A percentile compares a stretch with the other conserved stretches of the same genome.
Evolutionary conservation across 2,329 filamentous ascomycete species (phyloP).

Genomic region (Diaporthe australafricana): DNA sequence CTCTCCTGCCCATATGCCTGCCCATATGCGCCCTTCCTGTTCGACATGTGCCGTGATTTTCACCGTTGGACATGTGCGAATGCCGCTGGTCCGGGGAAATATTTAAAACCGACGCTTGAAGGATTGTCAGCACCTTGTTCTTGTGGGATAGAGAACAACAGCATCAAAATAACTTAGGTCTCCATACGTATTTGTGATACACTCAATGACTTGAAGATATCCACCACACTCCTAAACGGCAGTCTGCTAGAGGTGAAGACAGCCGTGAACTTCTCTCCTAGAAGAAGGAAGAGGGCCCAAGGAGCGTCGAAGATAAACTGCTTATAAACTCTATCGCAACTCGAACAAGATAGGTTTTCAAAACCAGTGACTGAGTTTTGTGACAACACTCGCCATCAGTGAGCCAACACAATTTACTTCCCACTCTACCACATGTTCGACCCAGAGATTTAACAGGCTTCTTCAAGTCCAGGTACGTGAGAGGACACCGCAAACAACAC

Average conservation of each 20-base stretch:
- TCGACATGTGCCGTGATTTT: not conserved
- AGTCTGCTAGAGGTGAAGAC: too few species aligned
- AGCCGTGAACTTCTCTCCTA: too few species aligned
- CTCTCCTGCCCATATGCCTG: not conserved
- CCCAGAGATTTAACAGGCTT: rapidly evolving
- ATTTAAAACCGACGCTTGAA: not conserved
- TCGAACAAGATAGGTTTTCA: too few species aligned
- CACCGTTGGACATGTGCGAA: too few species aligned
- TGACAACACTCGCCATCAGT: not conserved
- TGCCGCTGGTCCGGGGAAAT: not conserved
- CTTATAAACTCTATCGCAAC: not conserved
- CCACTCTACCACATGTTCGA: too few species aligned
- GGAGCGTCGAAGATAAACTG: not conserved
- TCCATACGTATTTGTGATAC: too few species aligned
- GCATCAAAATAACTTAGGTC: too few species aligned
- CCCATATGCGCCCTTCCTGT: not conserved
- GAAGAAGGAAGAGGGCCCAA: not conserved
- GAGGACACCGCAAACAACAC: not conserved
- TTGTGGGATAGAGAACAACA: not conserved
- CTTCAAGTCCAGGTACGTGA: too few species aligned
- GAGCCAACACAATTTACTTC: too few species aligned
- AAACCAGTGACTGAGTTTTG: not conserved
- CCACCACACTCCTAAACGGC: too few species aligned
- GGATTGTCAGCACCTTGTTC: not conserved
- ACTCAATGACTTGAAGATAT: too few species aligned